Base-by-base conservation (phyloP, 2,329 filamentous ascomycete species). In the Cercospora beticola region DNA sequence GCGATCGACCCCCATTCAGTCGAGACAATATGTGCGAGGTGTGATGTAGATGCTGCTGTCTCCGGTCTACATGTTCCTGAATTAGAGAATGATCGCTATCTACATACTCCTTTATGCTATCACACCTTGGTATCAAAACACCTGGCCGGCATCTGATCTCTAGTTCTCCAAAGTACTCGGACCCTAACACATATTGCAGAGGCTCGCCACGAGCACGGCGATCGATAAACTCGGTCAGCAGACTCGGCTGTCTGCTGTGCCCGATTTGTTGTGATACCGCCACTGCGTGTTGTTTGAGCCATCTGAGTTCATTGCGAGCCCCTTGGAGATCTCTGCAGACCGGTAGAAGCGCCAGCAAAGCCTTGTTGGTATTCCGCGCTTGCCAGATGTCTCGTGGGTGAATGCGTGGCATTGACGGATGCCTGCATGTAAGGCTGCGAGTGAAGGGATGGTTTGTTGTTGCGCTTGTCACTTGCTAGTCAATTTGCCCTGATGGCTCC, bases 171-270 rank as follows among this genome's bases (percentile, higher is more conserved):
- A 99, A 98, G 1, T 91, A 95, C 78, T 97, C 93, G 5, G 89
- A 89, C 3, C 93, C 93, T 1, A 99, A 82, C 23, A 98, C 85
- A 77, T 98, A 98, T 79, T 98, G 95, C 36, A 99, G 81, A 1
- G 95, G 95, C 67, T 89, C 86, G 0, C 93, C 93, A n/a, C 73
- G 78, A 3, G 84, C 81, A 68, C 88, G 81, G 57, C 77, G 68
- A n/a, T n/a, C 49, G 6, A 79, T 73, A 62, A 73, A 72, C 16
- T 31, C 31, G 6, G 21, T 33, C 26, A 86, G 73, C 4, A 77
- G 52, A 23, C 14, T 23, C 21, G 46, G 28, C 33, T 31, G 49
- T 21, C 33, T 40, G 68, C 57, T 67, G 71, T 78, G 78, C 46
- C 67, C 64, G 18, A 33, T 63, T 21, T 64, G 52, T 77, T 71